Evolutionary conservation across 805 yeast genomes (phyloP).

Genomic region (Tetrapisispora phaffii): DNA sequence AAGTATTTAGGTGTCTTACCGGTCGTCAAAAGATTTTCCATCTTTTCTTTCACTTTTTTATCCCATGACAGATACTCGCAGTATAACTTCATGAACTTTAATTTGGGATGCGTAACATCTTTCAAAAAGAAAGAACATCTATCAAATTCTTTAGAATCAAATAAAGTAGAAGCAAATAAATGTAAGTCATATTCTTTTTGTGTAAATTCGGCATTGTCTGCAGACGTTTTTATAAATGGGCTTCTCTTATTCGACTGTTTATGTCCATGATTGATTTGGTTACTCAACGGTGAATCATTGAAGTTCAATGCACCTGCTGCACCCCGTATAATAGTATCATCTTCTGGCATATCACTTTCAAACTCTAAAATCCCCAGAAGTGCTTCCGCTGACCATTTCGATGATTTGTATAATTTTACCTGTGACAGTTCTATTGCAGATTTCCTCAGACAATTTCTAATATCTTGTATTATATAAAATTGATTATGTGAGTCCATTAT

Average conservation of each 20-base stretch:
- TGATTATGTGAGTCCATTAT: background rate
- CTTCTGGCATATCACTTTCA: background rate
- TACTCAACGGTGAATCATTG: constrained; percentile 16
- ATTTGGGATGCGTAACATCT: constrained; percentile 39
- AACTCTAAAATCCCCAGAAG: constrained; percentile 42
- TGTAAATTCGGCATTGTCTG: constrained; percentile 9
- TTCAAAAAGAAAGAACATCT: constrained; percentile 56
- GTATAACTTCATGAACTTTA: constrained; percentile 56
- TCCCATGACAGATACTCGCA: constrained; percentile 70
- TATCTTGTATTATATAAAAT: constrained; percentile 7
- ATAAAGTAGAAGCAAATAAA: constrained; percentile 58
- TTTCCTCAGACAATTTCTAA: constrained; percentile 26
- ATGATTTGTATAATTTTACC: constrained; percentile 54
- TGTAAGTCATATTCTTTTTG: constrained; percentile 37
- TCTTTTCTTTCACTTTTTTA: constrained; percentile 57
- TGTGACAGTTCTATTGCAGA: constrained; percentile 41
- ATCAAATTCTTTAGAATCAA: constrained; percentile 77
- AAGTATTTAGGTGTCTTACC: constrained; percentile 14
- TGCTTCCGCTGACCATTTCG: constrained; percentile 84
- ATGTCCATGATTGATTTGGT: constrained; percentile 5
- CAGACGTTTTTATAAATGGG: background rate
- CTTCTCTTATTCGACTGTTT: background rate
- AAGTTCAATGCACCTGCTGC: constrained; percentile 2
- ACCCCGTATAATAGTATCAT: background rate
- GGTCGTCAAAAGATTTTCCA: constrained; percentile 52